Evolutionary conservation across 2,329 filamentous ascomycete species (phyloP).

Genomic region (Beauveria pseudobassiana): DNA sequence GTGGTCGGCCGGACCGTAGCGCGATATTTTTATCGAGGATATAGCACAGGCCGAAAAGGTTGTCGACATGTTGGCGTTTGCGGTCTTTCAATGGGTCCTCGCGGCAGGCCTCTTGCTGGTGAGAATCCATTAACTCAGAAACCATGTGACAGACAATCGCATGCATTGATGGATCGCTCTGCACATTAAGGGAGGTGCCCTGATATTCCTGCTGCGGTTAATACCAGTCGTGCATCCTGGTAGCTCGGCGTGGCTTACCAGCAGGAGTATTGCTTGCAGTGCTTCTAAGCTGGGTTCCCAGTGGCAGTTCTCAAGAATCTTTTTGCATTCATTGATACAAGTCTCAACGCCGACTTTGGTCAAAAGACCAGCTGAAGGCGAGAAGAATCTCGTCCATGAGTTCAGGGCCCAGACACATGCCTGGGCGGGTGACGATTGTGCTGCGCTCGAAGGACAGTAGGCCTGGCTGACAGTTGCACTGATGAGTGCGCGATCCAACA

Average conservation of each 20-base stretch:
- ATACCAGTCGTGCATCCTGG: not conserved
- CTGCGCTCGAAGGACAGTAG: conserved; percentile 3
- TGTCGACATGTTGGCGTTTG: conserved; percentile 10
- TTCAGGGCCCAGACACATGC: conserved; percentile 15
- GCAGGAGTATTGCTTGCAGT: conserved; percentile 12
- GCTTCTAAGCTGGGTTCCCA: conserved; percentile 7
- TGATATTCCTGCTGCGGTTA: not conserved
- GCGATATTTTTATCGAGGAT: conserved; percentile 21
- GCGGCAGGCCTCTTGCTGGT: not conserved
- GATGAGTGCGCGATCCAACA: conserved; percentile 10
- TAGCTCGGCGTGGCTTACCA: conserved; percentile 8
- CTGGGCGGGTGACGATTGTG: conserved; percentile 5
- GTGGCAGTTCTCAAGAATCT: not conserved
- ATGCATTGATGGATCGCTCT: not conserved
- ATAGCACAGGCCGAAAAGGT: conserved; percentile 23
- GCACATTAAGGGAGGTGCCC: not conserved
- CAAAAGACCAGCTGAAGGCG: not conserved
- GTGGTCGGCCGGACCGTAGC: conserved; percentile 18
- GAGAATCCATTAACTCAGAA: conserved; percentile 8
- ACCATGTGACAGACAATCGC: conserved; percentile 13
- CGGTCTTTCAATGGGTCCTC: not conserved
- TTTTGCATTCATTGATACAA: not conserved
- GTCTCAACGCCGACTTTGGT: not conserved
- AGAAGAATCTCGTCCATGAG: not conserved
- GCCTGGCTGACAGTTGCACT: conserved; percentile 6